A percentile compares a stretch with the other conserved stretches of the same genome.
phyloP scores from a whole-genome alignment of 257 asterid genomes.

The Perilla frutescens region DNA sequence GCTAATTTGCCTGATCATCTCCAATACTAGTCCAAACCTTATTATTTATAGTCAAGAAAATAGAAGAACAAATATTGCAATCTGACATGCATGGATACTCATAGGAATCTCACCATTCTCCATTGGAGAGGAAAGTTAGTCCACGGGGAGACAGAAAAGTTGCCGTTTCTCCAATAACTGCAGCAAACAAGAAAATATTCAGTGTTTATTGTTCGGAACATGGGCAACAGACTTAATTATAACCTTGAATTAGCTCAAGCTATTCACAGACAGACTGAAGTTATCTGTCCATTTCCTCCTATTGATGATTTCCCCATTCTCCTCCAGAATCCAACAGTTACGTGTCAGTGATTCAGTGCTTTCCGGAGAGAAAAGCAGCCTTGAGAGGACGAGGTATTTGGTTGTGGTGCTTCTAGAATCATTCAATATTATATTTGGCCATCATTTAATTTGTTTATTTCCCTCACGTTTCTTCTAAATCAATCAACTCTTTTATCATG shows the following conservation, averaged over 20 bases:
- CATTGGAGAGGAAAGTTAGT: conserved; percentile 84
- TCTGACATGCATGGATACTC: conserved; percentile 28
- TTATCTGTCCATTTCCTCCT: conserved; percentile 3
- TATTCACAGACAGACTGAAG: conserved; percentile 5
- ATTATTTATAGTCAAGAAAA: not conserved
- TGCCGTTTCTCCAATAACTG: conserved; percentile 96
- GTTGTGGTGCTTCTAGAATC: not conserved
- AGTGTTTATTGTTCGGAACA: conserved; percentile 15
- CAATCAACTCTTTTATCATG: not conserved
- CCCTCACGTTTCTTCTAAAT: not conserved
- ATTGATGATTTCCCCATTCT: conserved; percentile 15
- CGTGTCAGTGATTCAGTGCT: not conserved
- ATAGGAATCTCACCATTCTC: conserved; percentile 81
- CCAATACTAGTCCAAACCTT: not conserved
- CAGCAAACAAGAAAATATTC: conserved; percentile 34
- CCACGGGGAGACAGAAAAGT: conserved; percentile 77
- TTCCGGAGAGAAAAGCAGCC: not conserved
- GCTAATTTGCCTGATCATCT: conserved; percentile 4
- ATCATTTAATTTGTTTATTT: conserved; percentile 8
- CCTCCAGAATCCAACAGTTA: conserved; percentile 6
- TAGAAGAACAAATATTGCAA: conserved; percentile 8
- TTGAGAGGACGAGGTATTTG: conserved; percentile 2
- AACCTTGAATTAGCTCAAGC: conserved; percentile 11
- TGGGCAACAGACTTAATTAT: not conserved
- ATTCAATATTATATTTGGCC: not conserved